Base-by-base conservation (phyloP, 345 rosid species). In the Acer negundo region DNA sequence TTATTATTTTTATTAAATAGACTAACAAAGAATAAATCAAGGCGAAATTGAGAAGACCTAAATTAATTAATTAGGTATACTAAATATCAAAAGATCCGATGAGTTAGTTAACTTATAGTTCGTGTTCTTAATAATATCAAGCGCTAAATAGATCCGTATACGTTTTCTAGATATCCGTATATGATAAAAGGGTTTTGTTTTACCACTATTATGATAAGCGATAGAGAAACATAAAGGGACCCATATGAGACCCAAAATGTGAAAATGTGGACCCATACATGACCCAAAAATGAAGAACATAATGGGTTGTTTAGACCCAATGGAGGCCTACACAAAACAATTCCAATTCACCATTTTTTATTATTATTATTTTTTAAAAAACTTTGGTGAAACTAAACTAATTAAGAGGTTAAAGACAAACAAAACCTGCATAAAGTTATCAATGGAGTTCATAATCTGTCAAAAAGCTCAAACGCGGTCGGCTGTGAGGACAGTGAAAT, bases 231-330 rank as follows among this genome's bases (percentile, higher is more conserved):
- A 49, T 19, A 13, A 19, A 59, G 17, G 84, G 80, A 77, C 79
- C 90, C 84, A 79, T 69, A 59, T 75, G 70, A 80, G 78, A 77
- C 78, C 82, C 65, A 8, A 75, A 80, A 62, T 19, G 23, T 11
- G 53, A 1, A 4, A 49, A 49, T 11, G 55, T 49, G 74, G 73
- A 46, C 56, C 74, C 72, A 72, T 31, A 15, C 58, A 53, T 53
- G 58, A 53, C n/a, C 78, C 82, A 59, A 12, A 75, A 81, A 58
- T 24, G 62, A 16, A 63, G 67, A 74, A 26, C 59, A 74, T 6
- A 63, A 62, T 23, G 40, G 17, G 42, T 23, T 15, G 35, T 24
- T 22, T 13, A 49, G 51, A 59, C 16, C 75, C 62, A 20, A 24
- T 23, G 26, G 69, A 70, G 56, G 35, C 49, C 6, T n/a, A 13